These are phyloP conservation scores for Tricholoma saponaceum DNA, from an alignment of 768 basidiomycete genomes.

Conservation along the genomic window DNA sequence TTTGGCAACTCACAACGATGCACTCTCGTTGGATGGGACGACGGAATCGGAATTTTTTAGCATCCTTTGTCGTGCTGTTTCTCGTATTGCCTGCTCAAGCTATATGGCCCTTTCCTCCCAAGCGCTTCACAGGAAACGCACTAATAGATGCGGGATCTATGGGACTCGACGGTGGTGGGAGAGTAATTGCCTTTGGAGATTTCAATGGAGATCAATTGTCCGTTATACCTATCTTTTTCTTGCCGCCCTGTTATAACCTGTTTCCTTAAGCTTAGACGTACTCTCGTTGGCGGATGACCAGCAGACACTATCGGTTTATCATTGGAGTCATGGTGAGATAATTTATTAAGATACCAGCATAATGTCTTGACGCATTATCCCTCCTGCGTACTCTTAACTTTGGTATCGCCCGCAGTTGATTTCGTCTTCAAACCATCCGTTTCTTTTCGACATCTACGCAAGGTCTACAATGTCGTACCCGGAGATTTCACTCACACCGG, in stretches of 20 bases:
- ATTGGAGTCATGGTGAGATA: slow-evolving; percentile 76
- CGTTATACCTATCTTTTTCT: slow-evolving; percentile 23
- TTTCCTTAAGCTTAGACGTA: slow-evolving; percentile 63
- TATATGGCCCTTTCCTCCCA: slow-evolving; percentile 83
- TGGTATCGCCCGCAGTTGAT: slow-evolving; percentile 35
- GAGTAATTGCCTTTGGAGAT: slow-evolving; percentile 89
- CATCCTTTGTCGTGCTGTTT: neutral
- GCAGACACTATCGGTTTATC: slow-evolving; percentile 67
- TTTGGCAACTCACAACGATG: too few relatives aligned
- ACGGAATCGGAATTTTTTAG: neutral
- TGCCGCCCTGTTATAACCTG: neutral
- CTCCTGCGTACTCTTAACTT: neutral
- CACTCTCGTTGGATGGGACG: slow-evolving; percentile 6
- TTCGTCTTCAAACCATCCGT: slow-evolving; percentile 52
- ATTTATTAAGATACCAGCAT: neutral
- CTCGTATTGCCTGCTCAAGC: slow-evolving; percentile 8
- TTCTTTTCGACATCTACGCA: slow-evolving; percentile 49
- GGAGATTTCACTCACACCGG: slow-evolving; percentile 95
- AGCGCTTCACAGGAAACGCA: slow-evolving; percentile 78
- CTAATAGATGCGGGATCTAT: slow-evolving; percentile 77
- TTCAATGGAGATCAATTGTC: slow-evolving; percentile 96
- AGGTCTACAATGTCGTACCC: slow-evolving; percentile 80
- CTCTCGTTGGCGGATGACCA: slow-evolving; percentile 74
- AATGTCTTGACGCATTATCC: too few relatives aligned
- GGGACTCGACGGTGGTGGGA: slow-evolving; percentile 67